phyloP scores from a whole-genome alignment of 2,329 filamentous ascomycete species.

The Neofusicoccum parvum region DNA sequence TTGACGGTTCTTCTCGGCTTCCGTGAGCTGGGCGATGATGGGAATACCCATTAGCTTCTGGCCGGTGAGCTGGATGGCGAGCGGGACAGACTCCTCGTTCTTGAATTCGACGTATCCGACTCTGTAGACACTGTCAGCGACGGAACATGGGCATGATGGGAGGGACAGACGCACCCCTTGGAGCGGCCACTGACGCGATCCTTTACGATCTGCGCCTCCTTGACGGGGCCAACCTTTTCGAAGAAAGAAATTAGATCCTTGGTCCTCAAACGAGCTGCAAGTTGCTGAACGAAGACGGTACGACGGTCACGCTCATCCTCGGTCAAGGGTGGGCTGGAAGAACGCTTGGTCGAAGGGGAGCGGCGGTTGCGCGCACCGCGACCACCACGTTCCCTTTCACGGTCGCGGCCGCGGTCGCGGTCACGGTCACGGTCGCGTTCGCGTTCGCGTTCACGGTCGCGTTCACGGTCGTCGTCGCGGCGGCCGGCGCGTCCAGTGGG shows the following conservation, averaged over 20 bases:
- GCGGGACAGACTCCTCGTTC: slow-evolving; percentile 87
- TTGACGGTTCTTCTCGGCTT: slow-evolving; percentile 99
- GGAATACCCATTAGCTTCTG: slow-evolving; percentile 98
- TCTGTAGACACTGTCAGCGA: slow-evolving; percentile 56
- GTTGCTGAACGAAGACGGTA: slow-evolving; percentile 97
- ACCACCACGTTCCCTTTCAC: slow-evolving; percentile 58
- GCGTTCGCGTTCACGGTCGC: slow-evolving; percentile 54
- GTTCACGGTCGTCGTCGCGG: slow-evolving; percentile 55
- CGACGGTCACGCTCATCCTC: slow-evolving; percentile 96
- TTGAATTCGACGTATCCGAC: slow-evolving; percentile 99
- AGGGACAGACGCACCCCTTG: slow-evolving; percentile 73
- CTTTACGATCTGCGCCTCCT: slow-evolving; percentile 98
- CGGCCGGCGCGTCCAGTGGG: slow-evolving; percentile 33
- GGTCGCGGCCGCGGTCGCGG: slow-evolving; percentile 58
- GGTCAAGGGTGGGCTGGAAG: slow-evolving; percentile 65
- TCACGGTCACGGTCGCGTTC: slow-evolving; percentile 58
- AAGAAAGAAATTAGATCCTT: slow-evolving; percentile 95
- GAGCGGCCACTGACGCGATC: slow-evolving; percentile 95
- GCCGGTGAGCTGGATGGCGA: slow-evolving; percentile 96
- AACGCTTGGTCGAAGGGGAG: slow-evolving; percentile 43
- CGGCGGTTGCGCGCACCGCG: slow-evolving; percentile 50
- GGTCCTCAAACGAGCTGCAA: slow-evolving; percentile 88
- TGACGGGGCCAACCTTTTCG: slow-evolving; percentile 89
- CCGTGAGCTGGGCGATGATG: slow-evolving; percentile 96
- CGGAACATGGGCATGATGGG: neutral